Evolutionary conservation across 2,329 filamentous ascomycete genomes (phyloP).

Genomic region (Thyridium curvatum): DNA sequence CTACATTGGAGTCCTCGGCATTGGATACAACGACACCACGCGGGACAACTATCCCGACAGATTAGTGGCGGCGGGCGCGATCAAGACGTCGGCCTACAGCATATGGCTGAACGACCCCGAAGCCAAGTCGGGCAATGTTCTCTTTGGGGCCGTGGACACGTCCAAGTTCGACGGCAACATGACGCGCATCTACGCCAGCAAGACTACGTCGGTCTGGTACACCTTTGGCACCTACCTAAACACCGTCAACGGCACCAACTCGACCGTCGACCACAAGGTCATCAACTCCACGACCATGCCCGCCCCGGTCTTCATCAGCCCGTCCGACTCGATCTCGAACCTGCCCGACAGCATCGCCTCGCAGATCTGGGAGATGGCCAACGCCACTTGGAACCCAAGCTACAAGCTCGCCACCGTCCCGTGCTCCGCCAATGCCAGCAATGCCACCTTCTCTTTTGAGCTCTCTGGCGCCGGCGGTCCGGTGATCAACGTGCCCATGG

Average conservation of each 20-base stretch:
- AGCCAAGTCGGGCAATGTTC: constrained; percentile 17
- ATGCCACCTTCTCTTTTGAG: constrained; percentile 15
- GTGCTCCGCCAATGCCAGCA: constrained; percentile 14
- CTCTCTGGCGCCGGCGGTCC: constrained; percentile 19
- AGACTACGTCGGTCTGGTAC: neutral
- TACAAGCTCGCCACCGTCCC: constrained; percentile 11
- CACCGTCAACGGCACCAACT: constrained; percentile 10
- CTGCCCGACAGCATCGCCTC: constrained; percentile 15
- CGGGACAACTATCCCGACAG: constrained; percentile 16
- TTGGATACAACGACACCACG: constrained; percentile 12
- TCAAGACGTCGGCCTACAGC: constrained; percentile 20
- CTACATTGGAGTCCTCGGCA: constrained; percentile 18
- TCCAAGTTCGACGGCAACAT: constrained; percentile 17
- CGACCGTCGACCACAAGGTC: constrained; percentile 2
- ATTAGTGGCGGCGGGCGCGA: constrained; percentile 16
- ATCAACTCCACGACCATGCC: constrained; percentile 12
- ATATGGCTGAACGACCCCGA: constrained; percentile 22
- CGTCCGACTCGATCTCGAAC: constrained; percentile 14
- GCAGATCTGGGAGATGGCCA: constrained; percentile 18
- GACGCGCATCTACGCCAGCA: constrained; percentile 9
- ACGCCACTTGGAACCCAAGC: constrained; percentile 14
- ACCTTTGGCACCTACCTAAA: constrained; percentile 6
- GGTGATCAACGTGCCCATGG: constrained; percentile 13
- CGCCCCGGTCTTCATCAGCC: constrained; percentile 10
- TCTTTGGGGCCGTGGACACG: constrained; percentile 23